Base-by-base conservation (phyloP, 2,329 filamentous ascomycete species). In the Ophiostoma ips region DNA sequence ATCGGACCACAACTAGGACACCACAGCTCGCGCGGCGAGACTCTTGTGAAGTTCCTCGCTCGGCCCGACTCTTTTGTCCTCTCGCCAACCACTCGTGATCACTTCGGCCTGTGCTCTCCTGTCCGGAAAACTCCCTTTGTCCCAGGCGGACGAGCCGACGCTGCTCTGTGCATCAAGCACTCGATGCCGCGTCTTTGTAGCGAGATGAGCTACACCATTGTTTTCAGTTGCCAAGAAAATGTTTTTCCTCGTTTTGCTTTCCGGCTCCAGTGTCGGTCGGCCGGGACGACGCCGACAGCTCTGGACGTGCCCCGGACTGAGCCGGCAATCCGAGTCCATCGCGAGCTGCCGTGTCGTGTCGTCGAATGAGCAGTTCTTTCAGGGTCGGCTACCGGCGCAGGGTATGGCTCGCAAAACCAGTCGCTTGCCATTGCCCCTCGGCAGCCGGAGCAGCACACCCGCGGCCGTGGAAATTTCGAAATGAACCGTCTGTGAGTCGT, bases 131-230 rank as follows among this genome's bases (percentile, higher is more conserved):
- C 38, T 15, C 9, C 24, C 8, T 24, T 30, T 9, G 13, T 28
- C 16, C 34, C 43, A 45, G 43, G 43, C 12, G 43, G 43, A 19
- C 28, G 9, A 12, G 16, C 44, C 31, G 9, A 8, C 33, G 7
- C 19, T n/a, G 10, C 13, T n/a, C 31, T n/a, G 11, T 21, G 38
- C 48, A 30, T 43, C 33, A 45, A 44, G 40, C 33, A 13, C 15
- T 7, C 10, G 40, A 44, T 24, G 19, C 47, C 44, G n/a, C n/a
- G n/a, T n/a, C n/a, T n/a, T 31, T 51, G 55, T 55, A 55, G 55
- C 53, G 53, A 52, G 55, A 49, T 53, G 53, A 48, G 47, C 52
- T 54, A 51, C 45, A 34, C 19, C 28, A 46, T 13, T 44, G 15
- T 16, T 33, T 34, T 37, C 24, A 28, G 24, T 28, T 28, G 4